Conservation (phyloP, 1,284 basidiomycete species). For the Termitomyces sp. region DNA sequence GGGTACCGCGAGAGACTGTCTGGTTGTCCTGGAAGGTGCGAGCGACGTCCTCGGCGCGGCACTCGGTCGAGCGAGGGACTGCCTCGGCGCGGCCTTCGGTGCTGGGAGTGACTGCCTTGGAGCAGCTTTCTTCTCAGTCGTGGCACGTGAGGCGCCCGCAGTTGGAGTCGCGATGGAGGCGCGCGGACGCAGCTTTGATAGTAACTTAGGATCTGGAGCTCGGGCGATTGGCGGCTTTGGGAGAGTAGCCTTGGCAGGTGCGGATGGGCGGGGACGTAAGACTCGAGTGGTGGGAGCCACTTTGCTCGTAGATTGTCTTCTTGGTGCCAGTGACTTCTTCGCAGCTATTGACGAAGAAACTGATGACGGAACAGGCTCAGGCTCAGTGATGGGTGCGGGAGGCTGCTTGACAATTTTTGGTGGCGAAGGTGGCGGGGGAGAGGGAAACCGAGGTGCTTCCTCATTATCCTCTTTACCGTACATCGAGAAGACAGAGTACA, state of each 20-base stretch:
- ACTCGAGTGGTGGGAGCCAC: not conserved
- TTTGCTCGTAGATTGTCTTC: not conserved
- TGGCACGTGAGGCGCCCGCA: not conserved
- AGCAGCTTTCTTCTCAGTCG: not conserved
- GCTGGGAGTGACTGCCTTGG: not conserved
- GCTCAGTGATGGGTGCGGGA: not conserved
- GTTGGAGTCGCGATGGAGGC: slow-evolving; percentile 2
- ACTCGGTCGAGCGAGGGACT: not conserved
- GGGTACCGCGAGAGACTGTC: not conserved
- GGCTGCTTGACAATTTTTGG: too few relatives aligned
- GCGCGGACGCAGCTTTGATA: not conserved
- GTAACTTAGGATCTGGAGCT: not conserved
- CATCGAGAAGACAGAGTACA: not conserved
- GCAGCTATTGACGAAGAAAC: not conserved
- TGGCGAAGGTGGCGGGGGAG: not conserved
- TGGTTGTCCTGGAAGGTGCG: not conserved
- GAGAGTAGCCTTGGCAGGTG: not conserved
- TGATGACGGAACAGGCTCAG: not conserved
- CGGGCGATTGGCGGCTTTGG: too few relatives aligned
- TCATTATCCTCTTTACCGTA: not conserved
- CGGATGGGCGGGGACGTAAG: slow-evolving; percentile 1
- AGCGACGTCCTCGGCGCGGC: not conserved
- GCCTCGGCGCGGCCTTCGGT: not conserved
- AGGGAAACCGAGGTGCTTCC: not conserved
- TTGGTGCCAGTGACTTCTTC: not conserved